Base-by-base conservation (phyloP, 2,329 filamentous ascomycete species). In the Ophiostoma novo-ulmi region DNA sequence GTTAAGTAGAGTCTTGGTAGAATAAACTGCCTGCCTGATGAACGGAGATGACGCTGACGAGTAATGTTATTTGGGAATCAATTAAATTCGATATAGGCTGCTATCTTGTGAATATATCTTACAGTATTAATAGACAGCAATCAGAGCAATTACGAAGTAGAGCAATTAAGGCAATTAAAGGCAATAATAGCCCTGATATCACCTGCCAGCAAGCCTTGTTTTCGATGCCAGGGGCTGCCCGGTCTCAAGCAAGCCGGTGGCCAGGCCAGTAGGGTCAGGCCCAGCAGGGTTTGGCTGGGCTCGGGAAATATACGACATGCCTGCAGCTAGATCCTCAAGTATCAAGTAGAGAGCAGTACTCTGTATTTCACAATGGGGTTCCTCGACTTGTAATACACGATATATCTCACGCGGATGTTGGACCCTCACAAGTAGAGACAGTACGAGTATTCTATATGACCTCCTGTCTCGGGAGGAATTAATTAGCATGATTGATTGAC, bases 21-120 rank as follows among this genome's bases (percentile, higher is more conserved):
- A 8, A 20, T 6, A 48, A 48, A 13, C 20, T n/a, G 44, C 44
- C 44, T 58, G 52, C 52, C 52, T 58, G 52, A 58, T 26, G 17
- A 14, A 58, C 52, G 52, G 52, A 58, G 52, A 58, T 58, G 52
- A 22, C 52, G 52, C 52, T 58, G 52, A 58, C 52, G 22, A 58
- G n/a, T 58, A 44, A 13, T 31, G 31, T 31, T 31, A 31, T 31
- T 31, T 31, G 31, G 31, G 3, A 58, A 5, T 58, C 52, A 26
- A 58, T 31, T 10, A 26, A 55, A 55, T 8, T 22, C 31, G 31
- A 31, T 31, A 31, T 31, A 31, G 31, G 31, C 31, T 31, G 31
- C 31, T 31, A 31, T 31, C 31, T 31, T 4, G 31, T 31, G 3
- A 31, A 31, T 31, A 31, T 31, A 4, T 4, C 31, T 31, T 8